Conservation (phyloP, 257 asterid genomes). For the Plantago ovata region DNA sequence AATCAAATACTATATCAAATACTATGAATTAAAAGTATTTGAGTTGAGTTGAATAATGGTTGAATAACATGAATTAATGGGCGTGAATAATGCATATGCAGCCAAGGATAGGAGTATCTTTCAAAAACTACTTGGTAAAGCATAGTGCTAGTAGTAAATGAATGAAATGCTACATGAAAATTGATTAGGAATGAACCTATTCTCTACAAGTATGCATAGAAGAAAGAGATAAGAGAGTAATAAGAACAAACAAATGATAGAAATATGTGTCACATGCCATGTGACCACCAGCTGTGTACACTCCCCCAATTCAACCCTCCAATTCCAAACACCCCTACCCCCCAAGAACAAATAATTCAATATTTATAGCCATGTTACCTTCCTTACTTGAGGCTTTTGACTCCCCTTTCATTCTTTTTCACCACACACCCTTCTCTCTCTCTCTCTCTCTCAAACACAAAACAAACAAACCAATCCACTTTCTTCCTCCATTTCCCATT, state of each 20-base stretch:
- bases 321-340: neutral
- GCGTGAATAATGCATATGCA: too few relatives aligned
- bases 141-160: too few relatives aligned
- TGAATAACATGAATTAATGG: too few relatives aligned
- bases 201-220: too few relatives aligned
- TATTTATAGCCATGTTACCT: slow-evolving; percentile 42
- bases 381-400: slow-evolving; percentile 44
- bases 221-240: slow-evolving; percentile 5
- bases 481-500: slow-evolving; percentile 6
- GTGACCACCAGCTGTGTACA: slow-evolving; percentile 77
- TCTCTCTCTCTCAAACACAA: slow-evolving; percentile 3
- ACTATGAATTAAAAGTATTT: too few relatives aligned
- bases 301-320: slow-evolving; percentile 25
- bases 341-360: slow-evolving; percentile 16
- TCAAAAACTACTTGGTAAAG: too few relatives aligned
- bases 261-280: slow-evolving; percentile 76
- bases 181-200: too few relatives aligned
- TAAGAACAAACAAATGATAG: neutral
- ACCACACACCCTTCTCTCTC: slow-evolving; percentile 20
- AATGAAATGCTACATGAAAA: too few relatives aligned
- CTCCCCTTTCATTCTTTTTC: slow-evolving; percentile 31
- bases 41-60: too few relatives aligned
- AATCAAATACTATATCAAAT: too few relatives aligned
- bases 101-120: too few relatives aligned
- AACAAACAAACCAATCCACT: slow-evolving; percentile 15